Evolutionary conservation across 1,139 yeast species (phyloP).

Genomic region (Candida pseudocylindracea): DNA sequence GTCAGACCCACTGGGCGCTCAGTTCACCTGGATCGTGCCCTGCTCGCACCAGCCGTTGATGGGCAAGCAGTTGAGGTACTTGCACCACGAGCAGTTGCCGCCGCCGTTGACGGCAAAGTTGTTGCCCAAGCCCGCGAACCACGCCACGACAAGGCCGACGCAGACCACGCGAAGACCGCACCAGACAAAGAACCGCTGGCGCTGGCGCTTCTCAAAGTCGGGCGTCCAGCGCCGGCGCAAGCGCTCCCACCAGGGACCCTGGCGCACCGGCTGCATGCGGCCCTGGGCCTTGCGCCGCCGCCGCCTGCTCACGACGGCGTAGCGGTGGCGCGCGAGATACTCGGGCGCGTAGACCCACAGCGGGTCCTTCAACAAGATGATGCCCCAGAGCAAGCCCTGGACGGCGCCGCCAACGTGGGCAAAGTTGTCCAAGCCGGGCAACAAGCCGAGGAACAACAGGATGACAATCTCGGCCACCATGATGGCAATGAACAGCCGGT

Average conservation of each 20-base stretch:
- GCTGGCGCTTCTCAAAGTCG: constrained; percentile 9
- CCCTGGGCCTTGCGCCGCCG: too few relatives aligned
- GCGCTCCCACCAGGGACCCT: constrained; percentile 10
- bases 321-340: too few relatives aligned
- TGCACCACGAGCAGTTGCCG: constrained; percentile 39
- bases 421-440: constrained; percentile 61
- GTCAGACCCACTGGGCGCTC: too few relatives aligned
- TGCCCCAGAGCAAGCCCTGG: constrained; percentile 31
- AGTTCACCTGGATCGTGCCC: constrained; percentile 9
- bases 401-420: constrained; percentile 63
- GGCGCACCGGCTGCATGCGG: too few relatives aligned
- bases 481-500: constrained; percentile 18
- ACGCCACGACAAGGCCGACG: constrained; percentile 23
- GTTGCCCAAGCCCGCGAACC: constrained; percentile 22
- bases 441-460: constrained; percentile 39
- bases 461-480: constrained; percentile 35
- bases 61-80: constrained; percentile 50
- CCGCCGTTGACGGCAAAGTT: constrained; percentile 6
- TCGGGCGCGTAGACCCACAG: constrained; percentile 17
- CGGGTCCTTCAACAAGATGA: constrained; percentile 38
- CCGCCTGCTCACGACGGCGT: too few relatives aligned
- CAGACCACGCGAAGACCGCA: constrained; percentile 20
- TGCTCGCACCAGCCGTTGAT: constrained; percentile 53
- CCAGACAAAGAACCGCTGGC: constrained; percentile 23
- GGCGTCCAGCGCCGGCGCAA: constrained; percentile 22